Conservation (phyloP, 2,329 filamentous ascomycete genomes). For the Diaporthe aspalathi region DNA sequence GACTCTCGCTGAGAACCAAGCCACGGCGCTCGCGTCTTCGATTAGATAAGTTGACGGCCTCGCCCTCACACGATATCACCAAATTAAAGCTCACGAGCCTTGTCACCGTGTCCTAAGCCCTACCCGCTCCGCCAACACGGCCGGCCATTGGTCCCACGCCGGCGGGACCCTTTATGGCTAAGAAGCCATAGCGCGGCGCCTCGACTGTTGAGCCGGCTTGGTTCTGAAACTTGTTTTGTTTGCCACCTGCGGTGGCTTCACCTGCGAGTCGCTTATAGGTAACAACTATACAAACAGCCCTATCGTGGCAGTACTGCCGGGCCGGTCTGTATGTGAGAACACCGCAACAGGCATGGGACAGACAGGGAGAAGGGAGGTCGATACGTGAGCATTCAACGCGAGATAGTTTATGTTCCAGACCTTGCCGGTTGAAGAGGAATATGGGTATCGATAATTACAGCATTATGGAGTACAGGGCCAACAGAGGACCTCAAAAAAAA, state of each 20-base stretch:
- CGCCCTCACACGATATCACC: background rate
- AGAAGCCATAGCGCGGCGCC: background rate
- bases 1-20: too few relatives aligned
- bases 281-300: too few relatives aligned
- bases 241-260: background rate
- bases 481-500: background rate
- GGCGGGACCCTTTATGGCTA: background rate
- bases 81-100: slow-evolving; percentile 1
- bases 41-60: background rate
- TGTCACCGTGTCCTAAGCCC: background rate
- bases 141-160: slow-evolving; percentile 2
- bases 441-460: slow-evolving; percentile 33
- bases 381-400: too few relatives aligned
- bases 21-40: background rate
- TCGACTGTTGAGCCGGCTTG: background rate
- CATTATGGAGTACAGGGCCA: slow-evolving; percentile 17
- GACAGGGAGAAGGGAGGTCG: background rate
- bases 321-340: too few relatives aligned
- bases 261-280: too few relatives aligned
- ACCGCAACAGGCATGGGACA: too few relatives aligned
- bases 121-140: slow-evolving; percentile 21
- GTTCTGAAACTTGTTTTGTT: background rate
- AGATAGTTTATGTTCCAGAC: background rate
- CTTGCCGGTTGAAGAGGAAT: background rate
- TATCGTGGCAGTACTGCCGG: too few relatives aligned